These are phyloP conservation scores for Lecanicillium sp. DNA, from an alignment of 2,329 filamentous ascomycete species.

Conservation along the genomic window DNA sequence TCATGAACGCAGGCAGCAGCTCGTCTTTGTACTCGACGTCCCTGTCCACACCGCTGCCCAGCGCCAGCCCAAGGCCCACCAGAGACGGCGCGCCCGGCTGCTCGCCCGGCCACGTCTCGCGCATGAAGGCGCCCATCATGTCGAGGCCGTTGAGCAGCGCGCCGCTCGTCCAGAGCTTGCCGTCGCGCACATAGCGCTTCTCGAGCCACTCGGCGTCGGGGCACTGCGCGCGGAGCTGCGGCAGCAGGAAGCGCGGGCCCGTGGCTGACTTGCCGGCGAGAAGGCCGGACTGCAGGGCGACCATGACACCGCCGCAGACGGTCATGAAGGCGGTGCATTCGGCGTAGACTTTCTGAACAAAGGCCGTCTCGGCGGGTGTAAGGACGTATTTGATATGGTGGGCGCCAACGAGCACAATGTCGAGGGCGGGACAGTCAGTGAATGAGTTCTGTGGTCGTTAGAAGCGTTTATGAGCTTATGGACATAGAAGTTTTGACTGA, in stretches of 20 bases:
- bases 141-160: slow-evolving; percentile 30
- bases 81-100: slow-evolving; percentile 15
- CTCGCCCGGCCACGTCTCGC: slow-evolving; percentile 24
- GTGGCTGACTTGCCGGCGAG: slow-evolving; percentile 33
- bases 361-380: slow-evolving; percentile 29
- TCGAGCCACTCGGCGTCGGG: slow-evolving; percentile 32
- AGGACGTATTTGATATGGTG: slow-evolving; percentile 22
- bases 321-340: slow-evolving; percentile 32
- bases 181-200: slow-evolving; percentile 30
- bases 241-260: slow-evolving; percentile 26
- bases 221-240: slow-evolving; percentile 20
- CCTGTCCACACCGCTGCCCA: slow-evolving; percentile 23
- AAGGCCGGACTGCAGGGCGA: slow-evolving; percentile 29
- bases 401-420: slow-evolving; percentile 37
- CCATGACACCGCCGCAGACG: slow-evolving; percentile 33
- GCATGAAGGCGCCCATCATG: slow-evolving; percentile 27
- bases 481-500: too few relatives aligned
- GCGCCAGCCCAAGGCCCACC: slow-evolving; percentile 17
- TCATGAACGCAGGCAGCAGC: neutral
- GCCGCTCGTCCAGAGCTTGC: slow-evolving; percentile 32
- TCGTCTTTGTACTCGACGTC: slow-evolving; percentile 29
- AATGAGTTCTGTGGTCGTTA: slow-evolving; percentile 29
- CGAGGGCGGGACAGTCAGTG: slow-evolving; percentile 32
- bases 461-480: too few relatives aligned
- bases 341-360: slow-evolving; percentile 29